Percentiles rank a stretch among this genome's conserved stretches.
Conservation (phyloP, 108 stramenopile genomes). For the Tribonema minus region DNA sequence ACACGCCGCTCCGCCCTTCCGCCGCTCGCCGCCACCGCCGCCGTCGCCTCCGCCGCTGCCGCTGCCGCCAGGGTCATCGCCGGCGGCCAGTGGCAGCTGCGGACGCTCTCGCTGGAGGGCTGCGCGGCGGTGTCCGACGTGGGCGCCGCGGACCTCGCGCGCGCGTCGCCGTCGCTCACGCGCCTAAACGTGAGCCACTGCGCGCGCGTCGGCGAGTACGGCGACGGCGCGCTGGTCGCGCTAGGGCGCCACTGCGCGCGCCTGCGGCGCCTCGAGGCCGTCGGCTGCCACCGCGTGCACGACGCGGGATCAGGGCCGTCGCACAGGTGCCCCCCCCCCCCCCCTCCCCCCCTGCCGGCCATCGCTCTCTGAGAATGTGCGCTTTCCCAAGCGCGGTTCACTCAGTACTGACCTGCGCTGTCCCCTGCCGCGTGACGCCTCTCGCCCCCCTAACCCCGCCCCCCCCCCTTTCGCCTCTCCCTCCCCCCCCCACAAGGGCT, state of each 20-base stretch:
- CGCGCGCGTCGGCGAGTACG: conserved; percentile 51
- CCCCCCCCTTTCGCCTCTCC: not conserved
- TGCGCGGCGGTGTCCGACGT: conserved; percentile 46
- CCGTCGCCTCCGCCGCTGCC: too few relatives aligned
- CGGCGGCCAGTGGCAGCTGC: conserved; percentile 1
- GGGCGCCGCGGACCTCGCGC: conserved; percentile 38
- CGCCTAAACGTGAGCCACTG: conserved; percentile 46
- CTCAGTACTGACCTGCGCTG: not conserved
- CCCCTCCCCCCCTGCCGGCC: not conserved
- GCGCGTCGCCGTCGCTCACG: conserved; percentile 19
- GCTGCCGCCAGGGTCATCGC: not conserved
- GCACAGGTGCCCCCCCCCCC: not conserved
- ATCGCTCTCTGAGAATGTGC: too few relatives aligned
- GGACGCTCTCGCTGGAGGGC: conserved; percentile 30
- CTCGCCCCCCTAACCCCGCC: not conserved
- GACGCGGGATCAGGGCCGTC: not conserved
- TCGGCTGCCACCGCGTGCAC: conserved; percentile 54
- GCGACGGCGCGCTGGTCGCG: conserved; percentile 51
- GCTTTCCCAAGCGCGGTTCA: not conserved
- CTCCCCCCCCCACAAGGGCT: conserved; percentile 44
- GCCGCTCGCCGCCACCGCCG: too few relatives aligned
- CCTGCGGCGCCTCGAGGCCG: conserved; percentile 39
- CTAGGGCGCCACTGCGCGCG: conserved; percentile 46
- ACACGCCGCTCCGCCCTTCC: too few relatives aligned
- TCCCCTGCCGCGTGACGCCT: not conserved